Evolutionary conservation across 345 rosid species (phyloP).

Genomic region (Melaleuca quinquenervia): DNA sequence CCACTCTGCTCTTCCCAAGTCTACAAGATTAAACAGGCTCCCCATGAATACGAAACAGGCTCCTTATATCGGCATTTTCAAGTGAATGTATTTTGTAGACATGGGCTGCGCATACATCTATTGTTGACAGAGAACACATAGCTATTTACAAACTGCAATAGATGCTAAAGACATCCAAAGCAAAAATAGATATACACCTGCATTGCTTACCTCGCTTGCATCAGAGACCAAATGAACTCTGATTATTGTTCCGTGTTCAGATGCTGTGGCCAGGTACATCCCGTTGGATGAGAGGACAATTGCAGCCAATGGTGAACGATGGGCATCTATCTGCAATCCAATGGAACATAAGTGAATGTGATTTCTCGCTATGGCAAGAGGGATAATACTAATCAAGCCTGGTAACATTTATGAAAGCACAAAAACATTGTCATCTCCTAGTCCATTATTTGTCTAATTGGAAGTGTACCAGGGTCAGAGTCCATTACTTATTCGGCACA

Average conservation of each 20-base stretch:
- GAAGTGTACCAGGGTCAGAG: not conserved
- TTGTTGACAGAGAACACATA: not conserved
- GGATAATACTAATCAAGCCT: not conserved
- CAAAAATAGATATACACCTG: not conserved
- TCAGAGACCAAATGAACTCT: constrained; percentile 77
- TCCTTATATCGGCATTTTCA: not conserved
- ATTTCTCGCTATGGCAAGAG: not conserved
- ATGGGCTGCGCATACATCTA: not conserved
- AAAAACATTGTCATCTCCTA: not conserved
- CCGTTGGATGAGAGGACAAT: constrained; percentile 72
- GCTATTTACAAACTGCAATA: not conserved
- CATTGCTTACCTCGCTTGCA: constrained; percentile 65
- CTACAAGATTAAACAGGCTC: not conserved
- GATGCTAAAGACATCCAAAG: not conserved
- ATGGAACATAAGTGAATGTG: not conserved
- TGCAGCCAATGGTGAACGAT: constrained; percentile 74
- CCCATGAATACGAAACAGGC: not conserved
- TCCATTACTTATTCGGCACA: not conserved
- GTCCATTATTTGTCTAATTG: not conserved
- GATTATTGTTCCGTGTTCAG: constrained; percentile 87
- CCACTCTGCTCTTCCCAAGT: not conserved
- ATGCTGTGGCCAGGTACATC: constrained; percentile 82
- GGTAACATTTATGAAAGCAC: not conserved
- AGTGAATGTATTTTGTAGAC: not conserved
- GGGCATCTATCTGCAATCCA: constrained; percentile 74